A percentile compares a stretch with the other conserved stretches of the same genome.
Conservation (phyloP, 108 stramenopile genomes). For the Schizochytrium sp. region DNA sequence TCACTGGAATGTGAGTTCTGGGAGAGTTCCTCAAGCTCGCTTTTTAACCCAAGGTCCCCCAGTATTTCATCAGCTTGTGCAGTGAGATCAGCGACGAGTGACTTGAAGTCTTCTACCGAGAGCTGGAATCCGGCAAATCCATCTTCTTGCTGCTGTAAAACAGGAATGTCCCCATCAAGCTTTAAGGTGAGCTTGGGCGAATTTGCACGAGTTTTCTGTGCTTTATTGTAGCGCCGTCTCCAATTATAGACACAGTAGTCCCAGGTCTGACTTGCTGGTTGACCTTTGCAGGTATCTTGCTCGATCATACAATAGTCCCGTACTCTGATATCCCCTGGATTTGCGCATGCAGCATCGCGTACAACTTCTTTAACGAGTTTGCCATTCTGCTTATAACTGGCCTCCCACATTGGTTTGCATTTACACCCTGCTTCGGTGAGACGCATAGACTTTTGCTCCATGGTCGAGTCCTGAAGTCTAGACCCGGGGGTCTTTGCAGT, state of each 20-base stretch:
- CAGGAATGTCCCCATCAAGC: conserved; percentile 34
- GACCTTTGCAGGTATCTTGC: not conserved
- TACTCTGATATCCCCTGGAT: not conserved
- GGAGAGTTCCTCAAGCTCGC: too few species aligned
- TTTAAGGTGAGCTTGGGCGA: not conserved
- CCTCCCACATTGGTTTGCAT: not conserved
- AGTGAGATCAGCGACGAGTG: not conserved
- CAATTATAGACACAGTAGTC: conserved; percentile 42
- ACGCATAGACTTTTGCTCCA: not conserved
- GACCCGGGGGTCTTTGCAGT: not conserved
- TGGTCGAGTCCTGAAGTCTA: not conserved
- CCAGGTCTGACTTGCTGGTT: not conserved
- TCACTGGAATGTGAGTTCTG: too few species aligned
- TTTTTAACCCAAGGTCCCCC: not conserved
- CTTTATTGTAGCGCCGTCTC: not conserved
- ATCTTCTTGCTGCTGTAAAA: not conserved
- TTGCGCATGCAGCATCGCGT: not conserved
- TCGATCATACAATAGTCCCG: not conserved
- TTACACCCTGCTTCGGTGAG: not conserved
- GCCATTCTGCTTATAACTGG: not conserved
- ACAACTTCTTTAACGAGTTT: not conserved
- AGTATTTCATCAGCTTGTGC: not conserved
- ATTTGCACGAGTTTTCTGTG: not conserved
- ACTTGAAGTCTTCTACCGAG: not conserved
- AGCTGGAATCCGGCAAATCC: not conserved